These are phyloP conservation scores for Bipolaris cookei DNA, from an alignment of 2,329 filamentous ascomycete species.

Conservation along the genomic window DNA sequence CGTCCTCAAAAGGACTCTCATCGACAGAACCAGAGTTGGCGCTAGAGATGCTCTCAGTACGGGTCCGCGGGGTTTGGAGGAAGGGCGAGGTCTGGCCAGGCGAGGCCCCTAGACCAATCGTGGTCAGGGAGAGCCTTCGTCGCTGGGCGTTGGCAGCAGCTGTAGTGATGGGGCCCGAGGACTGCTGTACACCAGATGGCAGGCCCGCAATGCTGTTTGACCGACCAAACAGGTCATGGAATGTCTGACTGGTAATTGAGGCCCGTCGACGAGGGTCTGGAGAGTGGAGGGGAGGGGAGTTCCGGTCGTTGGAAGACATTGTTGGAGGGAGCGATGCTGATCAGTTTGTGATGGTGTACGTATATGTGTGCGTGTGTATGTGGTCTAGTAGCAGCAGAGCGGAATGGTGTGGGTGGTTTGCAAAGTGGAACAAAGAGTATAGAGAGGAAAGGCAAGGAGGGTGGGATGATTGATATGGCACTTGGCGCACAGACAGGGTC, in stretches of 20 bases:
- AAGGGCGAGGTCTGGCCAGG: constrained; percentile 54
- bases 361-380: constrained; percentile 19
- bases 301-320: constrained; percentile 50
- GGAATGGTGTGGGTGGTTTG: neutral
- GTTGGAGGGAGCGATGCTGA: constrained; percentile 10
- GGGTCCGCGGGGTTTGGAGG: constrained; percentile 46
- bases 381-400: neutral
- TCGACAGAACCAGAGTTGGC: constrained; percentile 56
- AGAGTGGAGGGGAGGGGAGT: constrained; percentile 49
- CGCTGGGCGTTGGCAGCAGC: constrained; percentile 58
- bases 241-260: constrained; percentile 57
- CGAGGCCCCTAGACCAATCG: constrained; percentile 55
- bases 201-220: constrained; percentile 44
- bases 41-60: constrained; percentile 57
- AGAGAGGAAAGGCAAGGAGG: constrained; percentile 22
- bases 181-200: constrained; percentile 35
- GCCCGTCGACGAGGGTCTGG: constrained; percentile 52
- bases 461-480: constrained; percentile 29
- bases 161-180: constrained; percentile 56
- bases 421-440: constrained; percentile 11
- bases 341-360: constrained; percentile 2
- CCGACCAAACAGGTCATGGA: constrained; percentile 56
- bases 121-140: constrained; percentile 58
- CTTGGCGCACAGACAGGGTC: constrained; percentile 31
- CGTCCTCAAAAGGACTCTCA: constrained; percentile 63